A percentile compares a stretch with the other conserved stretches of the same genome.
phyloP scores from a whole-genome alignment of 1,284 basidiomycete genomes.

The Papiliotrema flavescens region DNA sequence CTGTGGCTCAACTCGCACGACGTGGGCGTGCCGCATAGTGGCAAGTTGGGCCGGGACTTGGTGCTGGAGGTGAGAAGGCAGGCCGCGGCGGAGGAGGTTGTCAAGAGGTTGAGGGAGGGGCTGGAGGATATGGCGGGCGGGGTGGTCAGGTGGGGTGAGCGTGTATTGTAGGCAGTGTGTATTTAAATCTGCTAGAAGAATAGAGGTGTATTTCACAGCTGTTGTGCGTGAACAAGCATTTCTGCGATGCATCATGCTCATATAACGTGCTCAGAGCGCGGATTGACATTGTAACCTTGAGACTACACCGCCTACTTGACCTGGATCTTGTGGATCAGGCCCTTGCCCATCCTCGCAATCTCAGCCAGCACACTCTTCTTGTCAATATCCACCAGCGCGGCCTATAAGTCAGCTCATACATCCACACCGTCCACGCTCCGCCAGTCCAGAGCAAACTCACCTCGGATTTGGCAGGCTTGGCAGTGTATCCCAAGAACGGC shows the following conservation, averaged over 20 bases:
- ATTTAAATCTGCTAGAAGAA: background rate
- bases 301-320: too few species aligned
- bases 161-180: conserved; percentile 8
- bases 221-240: too few species aligned
- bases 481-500: conserved; percentile 76
- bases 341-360: conserved; percentile 71
- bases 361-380: conserved; percentile 67
- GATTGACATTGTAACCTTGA: too few species aligned
- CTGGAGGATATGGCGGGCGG: conserved; percentile 31
- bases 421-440: background rate
- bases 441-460: conserved; percentile 12
- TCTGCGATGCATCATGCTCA: too few species aligned
- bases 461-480: conserved; percentile 52
- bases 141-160: conserved; percentile 30
- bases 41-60: conserved; percentile 15
- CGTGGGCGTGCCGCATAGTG: conserved; percentile 5
- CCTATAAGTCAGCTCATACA: conserved; percentile 29
- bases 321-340: conserved; percentile 59
- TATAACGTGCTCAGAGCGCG: too few species aligned
- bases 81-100: conserved; percentile 22
- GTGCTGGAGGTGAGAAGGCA: conserved; percentile 34
- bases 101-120: conserved; percentile 23
- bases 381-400: conserved; percentile 67
- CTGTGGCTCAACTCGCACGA: conserved; percentile 22
- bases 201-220: too few species aligned